Evolutionary conservation across 805 yeast genomes (phyloP), one percentile per base, ranked within the genome.

Genomic region (Wickerhamiella lipophila): DNA sequence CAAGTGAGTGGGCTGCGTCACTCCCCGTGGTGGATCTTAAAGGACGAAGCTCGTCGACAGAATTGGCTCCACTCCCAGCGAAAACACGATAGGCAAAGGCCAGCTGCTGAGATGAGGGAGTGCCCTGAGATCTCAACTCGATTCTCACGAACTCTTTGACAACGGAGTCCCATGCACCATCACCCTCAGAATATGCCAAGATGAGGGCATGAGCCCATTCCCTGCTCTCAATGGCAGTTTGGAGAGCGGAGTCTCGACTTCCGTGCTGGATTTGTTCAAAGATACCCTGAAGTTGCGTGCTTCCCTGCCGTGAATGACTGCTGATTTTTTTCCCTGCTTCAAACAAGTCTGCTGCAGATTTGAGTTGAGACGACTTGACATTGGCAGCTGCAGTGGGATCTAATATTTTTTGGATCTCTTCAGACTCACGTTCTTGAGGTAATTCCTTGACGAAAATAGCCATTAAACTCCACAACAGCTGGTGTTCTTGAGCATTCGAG

Each of bases 161-260:
- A 2, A 81, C 73, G 29, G 66, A 64, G 4, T 75, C 64, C 75
- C 83, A 80, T 34, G 70, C 69, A 3, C 76, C 79, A 18, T 75
- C 74, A 2, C 92, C 81, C 23, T 77, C 66, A 15, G 84, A 62
- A 52, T 79, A 74, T 1, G 94, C 79, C 45, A 88, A 67, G 26
- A 86, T 61, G 49, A 89, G 64, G 0, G 95, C 82, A 62, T 87
- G 69, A 0, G 89, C 78, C 81, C 84, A 88, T 55, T 84, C 83
- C 8, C 77, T 74, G 47, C 76, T 74, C 1, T 73, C 68, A 16
- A 87, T 61, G 1, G 92, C 79, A 49, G 70, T 66, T 21, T 72
- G 68, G 43, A 87, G 64, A 0, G 95, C 96, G 4, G 70, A 73
- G 12, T 74, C 76, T 21, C 78, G 74, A 50, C 79, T 71, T 1